Evolutionary conservation across 129 eudicot genomes (phyloP), one percentile per base, ranked within the genome.

Genomic region (Chrysanthemum lavandulifolium): DNA sequence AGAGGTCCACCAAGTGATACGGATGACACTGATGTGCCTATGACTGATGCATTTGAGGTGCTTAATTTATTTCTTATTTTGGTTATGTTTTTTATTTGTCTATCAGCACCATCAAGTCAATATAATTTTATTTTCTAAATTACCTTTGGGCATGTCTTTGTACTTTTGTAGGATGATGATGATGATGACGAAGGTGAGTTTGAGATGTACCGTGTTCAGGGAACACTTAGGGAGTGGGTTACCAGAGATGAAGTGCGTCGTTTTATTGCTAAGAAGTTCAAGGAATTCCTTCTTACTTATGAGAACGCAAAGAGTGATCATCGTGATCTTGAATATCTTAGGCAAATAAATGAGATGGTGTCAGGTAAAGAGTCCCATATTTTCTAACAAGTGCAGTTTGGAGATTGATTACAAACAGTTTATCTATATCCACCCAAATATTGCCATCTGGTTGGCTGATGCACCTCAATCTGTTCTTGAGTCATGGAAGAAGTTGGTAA

Each of bases 391-490:
- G 78, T 94, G 99, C 67, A 94, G 99, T 83, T 81, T 94, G 56
- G 97, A 90, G 94, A 86, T 94, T 73, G 97, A 94, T 80, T 94
- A 94, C 87, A 90, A 86, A 66, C 97, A 94, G 78, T 94, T 94
- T 65, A 94, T 88, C 75, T 84, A 81, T 80, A 72, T 84, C 68
- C 99, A 88, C 68, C 97, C 97, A 60, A 90, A 94, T 74, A 94
- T 94, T 31, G 99, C 99, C 67, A 90, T 94, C 81, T 94, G 99
- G 99, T 80, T 94, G 61, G 99, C 97, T 62, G 99, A 94, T 78
- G 99, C 99, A 65, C 99, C 99, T n/a, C 99, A 94, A 56, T 90
- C 99, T 69, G 99, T 94, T 67, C 96, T 94, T 58, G 99, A 94
- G 97, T 94, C 67, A 94, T 90, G 99, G 99, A 94, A 73, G 99